These are phyloP conservation scores for Agaricus blazei DNA, from an alignment of 768 basidiomycete genomes.

Conservation along the genomic window DNA sequence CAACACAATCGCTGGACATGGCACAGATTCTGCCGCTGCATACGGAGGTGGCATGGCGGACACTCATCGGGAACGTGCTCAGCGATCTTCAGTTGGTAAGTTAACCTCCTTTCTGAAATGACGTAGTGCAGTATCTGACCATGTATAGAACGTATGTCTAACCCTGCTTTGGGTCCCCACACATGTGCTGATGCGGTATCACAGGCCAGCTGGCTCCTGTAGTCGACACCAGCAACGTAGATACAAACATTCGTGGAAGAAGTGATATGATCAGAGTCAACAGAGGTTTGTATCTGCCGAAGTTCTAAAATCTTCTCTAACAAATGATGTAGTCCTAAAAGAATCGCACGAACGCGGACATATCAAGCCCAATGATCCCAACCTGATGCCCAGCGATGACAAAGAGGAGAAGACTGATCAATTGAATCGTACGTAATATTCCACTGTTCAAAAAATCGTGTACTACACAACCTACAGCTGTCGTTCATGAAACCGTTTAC, in stretches of 20 bases:
- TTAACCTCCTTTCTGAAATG: background rate
- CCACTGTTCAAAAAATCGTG: background rate
- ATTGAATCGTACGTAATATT: slow-evolving; percentile 15
- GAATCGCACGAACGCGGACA: slow-evolving; percentile 12
- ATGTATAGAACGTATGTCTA: background rate
- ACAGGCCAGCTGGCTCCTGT: background rate
- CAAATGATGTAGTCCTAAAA: slow-evolving; percentile 7
- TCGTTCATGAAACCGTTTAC: slow-evolving; percentile 23
- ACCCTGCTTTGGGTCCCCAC: background rate
- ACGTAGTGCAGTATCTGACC: background rate
- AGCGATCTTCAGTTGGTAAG: background rate
- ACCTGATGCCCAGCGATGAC: slow-evolving; percentile 15
- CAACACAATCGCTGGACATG: slow-evolving; percentile 14
- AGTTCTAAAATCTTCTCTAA: background rate
- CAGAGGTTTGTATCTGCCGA: background rate
- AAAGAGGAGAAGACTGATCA: slow-evolving; percentile 18
- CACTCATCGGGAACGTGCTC: slow-evolving; percentile 10
- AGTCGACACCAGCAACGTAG: background rate
- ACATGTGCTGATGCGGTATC: background rate
- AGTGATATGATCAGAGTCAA: background rate
- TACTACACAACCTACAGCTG: slow-evolving; percentile 13
- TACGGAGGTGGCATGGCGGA: slow-evolving; percentile 13
- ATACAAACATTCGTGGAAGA: background rate
- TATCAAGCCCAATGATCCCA: slow-evolving; percentile 7
- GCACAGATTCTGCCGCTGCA: slow-evolving; percentile 18